Evolutionary conservation across 495 filamentous ascomycete genomes (phyloP).

Genomic region (Peziza echinospora): DNA sequence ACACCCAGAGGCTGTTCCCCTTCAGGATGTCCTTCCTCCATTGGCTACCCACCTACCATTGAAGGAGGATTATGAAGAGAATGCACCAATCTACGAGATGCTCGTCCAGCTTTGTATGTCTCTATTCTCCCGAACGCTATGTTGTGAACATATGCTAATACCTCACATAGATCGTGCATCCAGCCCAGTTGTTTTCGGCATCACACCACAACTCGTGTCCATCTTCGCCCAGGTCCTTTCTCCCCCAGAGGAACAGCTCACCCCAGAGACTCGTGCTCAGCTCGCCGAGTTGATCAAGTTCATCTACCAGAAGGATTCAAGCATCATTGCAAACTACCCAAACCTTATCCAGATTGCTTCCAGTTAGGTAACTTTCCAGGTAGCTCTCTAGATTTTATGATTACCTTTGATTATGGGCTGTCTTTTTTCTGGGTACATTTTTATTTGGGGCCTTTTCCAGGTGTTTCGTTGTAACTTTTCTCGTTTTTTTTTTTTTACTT

Average conservation of each 20-base stretch:
- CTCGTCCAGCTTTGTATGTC: conserved; percentile 66
- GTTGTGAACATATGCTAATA: conserved; percentile 9
- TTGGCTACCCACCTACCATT: conserved; percentile 63
- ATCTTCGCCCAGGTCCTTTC: conserved; percentile 62
- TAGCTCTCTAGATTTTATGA: no score
- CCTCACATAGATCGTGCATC: conserved; percentile 40
- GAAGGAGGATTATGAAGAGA: conserved; percentile 92
- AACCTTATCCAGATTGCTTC: conserved; percentile 6
- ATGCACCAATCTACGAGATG: conserved; percentile 74
- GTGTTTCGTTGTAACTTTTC: no score
- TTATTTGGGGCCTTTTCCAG: no score
- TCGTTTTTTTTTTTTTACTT: no score
- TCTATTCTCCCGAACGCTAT: not conserved
- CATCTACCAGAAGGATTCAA: conserved; percentile 31
- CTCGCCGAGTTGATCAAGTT: conserved; percentile 50
- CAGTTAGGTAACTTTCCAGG: no score
- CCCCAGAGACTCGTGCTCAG: conserved; percentile 51
- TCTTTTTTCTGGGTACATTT: no score
- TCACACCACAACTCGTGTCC: conserved; percentile 57
- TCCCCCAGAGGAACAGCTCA: conserved; percentile 63
- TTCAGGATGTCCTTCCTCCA: conserved; percentile 57
- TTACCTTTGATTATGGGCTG: no score
- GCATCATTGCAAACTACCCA: conserved; percentile 12
- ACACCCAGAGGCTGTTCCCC: conserved; percentile 55
- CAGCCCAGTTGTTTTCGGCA: conserved; percentile 46